A percentile compares a stretch with the other conserved stretches of the same genome.
These are phyloP conservation scores for Pyronema domesticum DNA, from an alignment of 495 filamentous ascomycete genomes.

Conservation along the genomic window DNA sequence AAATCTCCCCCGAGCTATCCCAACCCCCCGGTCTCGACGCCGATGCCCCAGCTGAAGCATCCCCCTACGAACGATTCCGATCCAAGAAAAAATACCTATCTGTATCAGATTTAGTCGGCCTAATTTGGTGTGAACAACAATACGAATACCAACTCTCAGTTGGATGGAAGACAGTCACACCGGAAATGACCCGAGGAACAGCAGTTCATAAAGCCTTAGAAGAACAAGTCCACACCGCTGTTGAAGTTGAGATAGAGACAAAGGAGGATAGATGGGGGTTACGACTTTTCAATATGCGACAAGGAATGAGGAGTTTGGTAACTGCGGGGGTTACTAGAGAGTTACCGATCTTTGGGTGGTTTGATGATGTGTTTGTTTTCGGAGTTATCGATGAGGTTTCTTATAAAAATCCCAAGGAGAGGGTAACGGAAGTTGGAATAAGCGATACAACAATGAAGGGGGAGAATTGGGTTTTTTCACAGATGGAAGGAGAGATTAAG, in stretches of 20 bases:
- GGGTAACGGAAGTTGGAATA: neutral
- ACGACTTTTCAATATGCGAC: conserved; percentile 79
- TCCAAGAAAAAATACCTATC: conserved; percentile 64
- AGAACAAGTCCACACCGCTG: conserved; percentile 60
- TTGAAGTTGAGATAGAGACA: conserved; percentile 49
- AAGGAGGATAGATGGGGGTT: conserved; percentile 73
- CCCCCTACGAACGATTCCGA: conserved; percentile 62
- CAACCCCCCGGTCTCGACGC: conserved; percentile 7
- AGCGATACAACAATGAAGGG: neutral
- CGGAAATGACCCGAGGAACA: conserved; percentile 67
- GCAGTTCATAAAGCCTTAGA: conserved; percentile 67
- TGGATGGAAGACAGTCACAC: conserved; percentile 53
- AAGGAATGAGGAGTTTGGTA: conserved; percentile 60
- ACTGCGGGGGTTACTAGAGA: conserved; percentile 72
- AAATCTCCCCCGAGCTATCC: conserved; percentile 15
- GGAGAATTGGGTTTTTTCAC: neutral
- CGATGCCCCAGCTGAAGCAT: conserved; percentile 27
- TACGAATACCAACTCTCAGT: conserved; percentile 65
- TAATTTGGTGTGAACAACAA: conserved; percentile 91
- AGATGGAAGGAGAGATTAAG: neutral
- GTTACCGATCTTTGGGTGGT: conserved; percentile 76
- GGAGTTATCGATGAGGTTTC: conserved; percentile 81
- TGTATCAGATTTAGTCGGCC: conserved; percentile 73
- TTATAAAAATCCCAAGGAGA: conserved; percentile 42
- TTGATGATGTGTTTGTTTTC: conserved; percentile 70